phyloP scores from a whole-genome alignment of 495 filamentous ascomycete species.

The Stereocaulon alpinum region DNA sequence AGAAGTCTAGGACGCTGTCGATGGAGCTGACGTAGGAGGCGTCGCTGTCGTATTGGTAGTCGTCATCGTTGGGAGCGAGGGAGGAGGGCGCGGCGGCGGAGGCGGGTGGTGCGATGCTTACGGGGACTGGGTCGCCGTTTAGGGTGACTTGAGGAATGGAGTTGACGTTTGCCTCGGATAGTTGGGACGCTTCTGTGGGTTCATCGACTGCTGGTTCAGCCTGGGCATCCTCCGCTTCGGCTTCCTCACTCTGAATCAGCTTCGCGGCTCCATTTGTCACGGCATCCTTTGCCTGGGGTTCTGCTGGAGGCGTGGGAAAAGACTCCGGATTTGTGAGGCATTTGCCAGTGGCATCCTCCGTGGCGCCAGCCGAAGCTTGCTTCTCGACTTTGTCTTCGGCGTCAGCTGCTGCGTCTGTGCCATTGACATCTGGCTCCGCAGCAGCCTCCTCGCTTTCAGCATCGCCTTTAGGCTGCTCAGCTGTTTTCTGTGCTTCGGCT shows the following conservation, averaged over 20 bases:
- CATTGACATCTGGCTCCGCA: conserved; percentile 7
- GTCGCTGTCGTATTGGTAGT: conserved; percentile 24
- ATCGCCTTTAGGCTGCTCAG: conserved; percentile 4
- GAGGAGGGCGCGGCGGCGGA: conserved; percentile 10
- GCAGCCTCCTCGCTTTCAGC: neutral
- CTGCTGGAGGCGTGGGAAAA: conserved; percentile 9
- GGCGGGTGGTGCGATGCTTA: neutral
- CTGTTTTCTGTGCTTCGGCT: conserved; percentile 11
- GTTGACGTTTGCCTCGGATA: conserved; percentile 3
- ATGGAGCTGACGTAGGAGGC: conserved; percentile 22
- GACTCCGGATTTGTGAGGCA: conserved; percentile 4
- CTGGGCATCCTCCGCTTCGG: neutral
- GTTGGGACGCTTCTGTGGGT: neutral
- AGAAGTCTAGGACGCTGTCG: conserved; percentile 25
- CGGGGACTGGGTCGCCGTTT: conserved; percentile 6
- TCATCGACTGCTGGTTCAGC: neutral
- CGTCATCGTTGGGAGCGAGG: conserved; percentile 12
- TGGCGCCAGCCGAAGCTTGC: conserved; percentile 3
- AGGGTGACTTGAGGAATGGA: conserved; percentile 16
- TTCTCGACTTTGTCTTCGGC: conserved; percentile 4
- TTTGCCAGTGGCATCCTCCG: conserved; percentile 7
- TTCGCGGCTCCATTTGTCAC: neutral
- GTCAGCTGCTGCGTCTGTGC: neutral
- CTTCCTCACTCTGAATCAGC: neutral
- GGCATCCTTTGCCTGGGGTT: neutral